A percentile compares a stretch with the other conserved stretches of the same genome.
Evolutionary conservation across 2,329 filamentous ascomycete species (phyloP).

Genomic region (Pyrenochaeta sp.): DNA sequence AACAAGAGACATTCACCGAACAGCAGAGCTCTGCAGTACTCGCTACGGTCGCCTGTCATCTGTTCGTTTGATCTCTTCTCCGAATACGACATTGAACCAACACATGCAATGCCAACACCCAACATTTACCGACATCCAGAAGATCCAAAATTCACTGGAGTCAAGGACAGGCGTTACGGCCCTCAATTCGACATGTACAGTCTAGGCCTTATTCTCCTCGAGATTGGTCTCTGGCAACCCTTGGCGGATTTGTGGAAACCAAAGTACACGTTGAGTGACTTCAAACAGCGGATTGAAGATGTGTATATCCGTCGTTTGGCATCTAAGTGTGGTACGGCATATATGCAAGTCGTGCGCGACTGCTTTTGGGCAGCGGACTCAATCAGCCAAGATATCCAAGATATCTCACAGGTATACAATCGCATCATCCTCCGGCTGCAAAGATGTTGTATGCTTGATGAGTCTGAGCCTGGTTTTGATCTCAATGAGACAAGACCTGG

Average conservation of each 20-base stretch:
- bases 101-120: slow-evolving; percentile 49
- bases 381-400: slow-evolving; percentile 39
- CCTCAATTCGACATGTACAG: slow-evolving; percentile 72
- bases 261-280: slow-evolving; percentile 66
- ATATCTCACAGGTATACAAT: slow-evolving; percentile 44
- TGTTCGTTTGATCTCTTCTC: slow-evolving; percentile 79
- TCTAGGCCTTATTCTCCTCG: slow-evolving; percentile 74
- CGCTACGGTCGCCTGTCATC: slow-evolving; percentile 73
- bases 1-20: slow-evolving; percentile 55
- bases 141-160: slow-evolving; percentile 48
- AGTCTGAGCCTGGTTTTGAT: slow-evolving; percentile 43
- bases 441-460: slow-evolving; percentile 49
- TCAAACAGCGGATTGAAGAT: slow-evolving; percentile 69
- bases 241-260: slow-evolving; percentile 66
- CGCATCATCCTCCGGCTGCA: slow-evolving; percentile 56
- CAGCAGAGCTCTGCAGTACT: slow-evolving; percentile 52
- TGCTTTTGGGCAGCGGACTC: slow-evolving; percentile 74
- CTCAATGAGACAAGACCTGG: slow-evolving; percentile 33
- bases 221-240: slow-evolving; percentile 77
- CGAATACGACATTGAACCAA: slow-evolving; percentile 58
- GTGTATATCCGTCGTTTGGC: slow-evolving; percentile 70
- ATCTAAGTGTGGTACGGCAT: slow-evolving; percentile 74
- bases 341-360: slow-evolving; percentile 75
- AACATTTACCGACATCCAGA: slow-evolving; percentile 74
- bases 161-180: slow-evolving; percentile 34